Conservation (phyloP, 2,329 filamentous ascomycete species). For the Fragosphaeria purpurea region DNA sequence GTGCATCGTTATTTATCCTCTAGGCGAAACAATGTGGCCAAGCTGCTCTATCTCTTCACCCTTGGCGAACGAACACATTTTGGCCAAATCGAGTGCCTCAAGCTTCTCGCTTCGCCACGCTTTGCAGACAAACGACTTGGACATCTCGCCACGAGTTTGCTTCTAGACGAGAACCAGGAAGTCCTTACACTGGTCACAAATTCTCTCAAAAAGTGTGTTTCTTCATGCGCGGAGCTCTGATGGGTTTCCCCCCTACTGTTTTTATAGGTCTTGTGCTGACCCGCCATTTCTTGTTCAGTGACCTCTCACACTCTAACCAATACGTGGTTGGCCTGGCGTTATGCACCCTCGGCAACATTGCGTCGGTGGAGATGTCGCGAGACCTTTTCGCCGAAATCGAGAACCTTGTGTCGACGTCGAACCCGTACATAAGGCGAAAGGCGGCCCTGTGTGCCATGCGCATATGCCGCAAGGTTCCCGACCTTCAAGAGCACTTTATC, state of each 20-base stretch:
- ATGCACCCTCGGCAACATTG: constrained; percentile 94
- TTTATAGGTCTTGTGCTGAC: neutral
- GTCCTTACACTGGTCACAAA: constrained; percentile 95
- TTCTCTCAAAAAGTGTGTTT: constrained; percentile 78
- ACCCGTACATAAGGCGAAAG: constrained; percentile 97
- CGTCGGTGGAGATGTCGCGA: constrained; percentile 95
- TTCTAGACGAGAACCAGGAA: constrained; percentile 97
- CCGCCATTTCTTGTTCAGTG: constrained; percentile 42
- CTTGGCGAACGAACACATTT: constrained; percentile 96
- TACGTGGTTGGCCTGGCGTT: constrained; percentile 95
- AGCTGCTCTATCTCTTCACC: constrained; percentile 95
- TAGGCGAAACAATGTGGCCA: constrained; percentile 97
- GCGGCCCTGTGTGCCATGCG: constrained; percentile 98
- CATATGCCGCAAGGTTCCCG: constrained; percentile 95
- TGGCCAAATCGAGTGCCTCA: constrained; percentile 97
- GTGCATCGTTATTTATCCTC: constrained; percentile 5
- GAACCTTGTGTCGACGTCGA: constrained; percentile 78
- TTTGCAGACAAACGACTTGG: constrained; percentile 97
- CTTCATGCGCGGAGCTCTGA: constrained; percentile 34
- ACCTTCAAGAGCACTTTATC: constrained; percentile 92
- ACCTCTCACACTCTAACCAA: constrained; percentile 93
- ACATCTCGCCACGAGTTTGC: constrained; percentile 88
- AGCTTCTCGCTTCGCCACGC: constrained; percentile 88
- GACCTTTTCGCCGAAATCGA: constrained; percentile 96
- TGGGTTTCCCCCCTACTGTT: too few relatives aligned